Conservation (phyloP, 331 rosid genomes). For the Cucumis variabilis region DNA sequence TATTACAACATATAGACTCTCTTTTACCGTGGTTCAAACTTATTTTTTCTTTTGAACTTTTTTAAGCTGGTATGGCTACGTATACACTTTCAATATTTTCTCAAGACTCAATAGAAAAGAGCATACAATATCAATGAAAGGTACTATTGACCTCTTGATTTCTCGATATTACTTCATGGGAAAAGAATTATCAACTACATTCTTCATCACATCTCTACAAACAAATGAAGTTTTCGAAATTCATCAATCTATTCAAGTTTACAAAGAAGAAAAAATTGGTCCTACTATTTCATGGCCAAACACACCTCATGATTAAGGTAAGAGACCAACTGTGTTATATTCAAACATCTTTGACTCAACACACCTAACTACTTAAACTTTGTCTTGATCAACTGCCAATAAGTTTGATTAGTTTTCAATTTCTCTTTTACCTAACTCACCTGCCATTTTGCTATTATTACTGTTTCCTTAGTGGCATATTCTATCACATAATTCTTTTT, state of each 20-base stretch:
- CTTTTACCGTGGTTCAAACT: too few relatives aligned
- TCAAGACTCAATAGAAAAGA: not conserved
- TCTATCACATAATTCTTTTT: not conserved
- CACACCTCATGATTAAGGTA: not conserved
- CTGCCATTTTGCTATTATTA: conserved; percentile 15
- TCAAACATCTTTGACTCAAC: not conserved
- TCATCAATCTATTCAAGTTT: not conserved
- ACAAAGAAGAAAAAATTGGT: not conserved
- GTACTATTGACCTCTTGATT: not conserved
- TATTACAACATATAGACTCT: too few relatives aligned
- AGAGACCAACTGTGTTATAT: not conserved
- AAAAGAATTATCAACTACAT: not conserved
- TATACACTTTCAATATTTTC: too few relatives aligned
- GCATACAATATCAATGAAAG: not conserved
- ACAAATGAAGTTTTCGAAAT: not conserved
- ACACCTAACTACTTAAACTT: not conserved
- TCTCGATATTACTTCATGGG: not conserved
- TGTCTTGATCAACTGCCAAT: conserved; percentile 8
- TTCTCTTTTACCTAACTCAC: not conserved
- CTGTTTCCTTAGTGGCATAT: conserved; percentile 21
- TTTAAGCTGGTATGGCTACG: too few relatives aligned
- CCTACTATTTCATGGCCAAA: not conserved
- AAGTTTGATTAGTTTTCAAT: not conserved
- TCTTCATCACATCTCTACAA: not conserved
- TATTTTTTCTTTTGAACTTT: too few relatives aligned